A percentile compares a stretch with the other conserved stretches of the same genome.
These are phyloP conservation scores for Apiospora arundinis DNA, from an alignment of 2,329 filamentous ascomycete species.

Conservation along the genomic window DNA sequence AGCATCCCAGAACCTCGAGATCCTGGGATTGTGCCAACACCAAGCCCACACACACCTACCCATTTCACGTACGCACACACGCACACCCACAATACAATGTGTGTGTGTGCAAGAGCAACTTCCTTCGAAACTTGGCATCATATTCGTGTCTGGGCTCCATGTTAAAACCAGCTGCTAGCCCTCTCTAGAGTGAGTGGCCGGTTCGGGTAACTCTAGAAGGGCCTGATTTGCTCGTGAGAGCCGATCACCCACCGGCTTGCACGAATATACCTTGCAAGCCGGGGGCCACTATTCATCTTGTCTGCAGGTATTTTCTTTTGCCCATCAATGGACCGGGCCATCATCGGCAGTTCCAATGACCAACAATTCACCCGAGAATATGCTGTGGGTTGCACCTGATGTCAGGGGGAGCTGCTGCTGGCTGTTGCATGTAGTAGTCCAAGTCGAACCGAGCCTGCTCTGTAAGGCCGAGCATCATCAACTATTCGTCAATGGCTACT, in stretches of 20 bases:
- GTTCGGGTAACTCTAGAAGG: not conserved
- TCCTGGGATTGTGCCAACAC: constrained; percentile 9
- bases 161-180: not conserved
- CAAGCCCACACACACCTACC: not conserved
- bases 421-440: not conserved
- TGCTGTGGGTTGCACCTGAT: not conserved
- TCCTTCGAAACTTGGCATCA: constrained; percentile 14
- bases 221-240: not conserved
- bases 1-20: constrained; percentile 5
- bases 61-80: not conserved
- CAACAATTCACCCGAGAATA: not conserved
- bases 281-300: constrained; percentile 4
- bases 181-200: not conserved
- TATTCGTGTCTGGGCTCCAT: not conserved
- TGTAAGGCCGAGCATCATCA: not conserved
- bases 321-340: not conserved
- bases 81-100: not conserved
- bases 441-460: not conserved
- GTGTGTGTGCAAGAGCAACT: not conserved
- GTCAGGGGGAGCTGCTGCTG: not conserved
- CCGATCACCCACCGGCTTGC: not conserved
- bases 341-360: not conserved
- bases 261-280: not conserved
- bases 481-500: not conserved
- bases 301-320: not conserved